These are phyloP conservation scores for Coffea canephora DNA, from an alignment of 257 asterid genomes.

Conservation along the genomic window DNA sequence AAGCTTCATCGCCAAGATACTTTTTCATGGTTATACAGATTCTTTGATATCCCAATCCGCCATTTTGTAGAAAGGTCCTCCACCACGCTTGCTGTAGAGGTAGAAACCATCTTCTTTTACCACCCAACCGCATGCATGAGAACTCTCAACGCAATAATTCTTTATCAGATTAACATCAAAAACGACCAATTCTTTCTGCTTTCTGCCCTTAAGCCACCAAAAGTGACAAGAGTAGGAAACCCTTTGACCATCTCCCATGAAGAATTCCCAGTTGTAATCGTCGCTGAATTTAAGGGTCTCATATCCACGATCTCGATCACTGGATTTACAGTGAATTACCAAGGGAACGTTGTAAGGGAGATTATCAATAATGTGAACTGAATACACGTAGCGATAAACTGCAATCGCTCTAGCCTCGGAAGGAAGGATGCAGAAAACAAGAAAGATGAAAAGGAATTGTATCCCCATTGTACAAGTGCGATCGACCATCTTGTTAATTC, in stretches of 20 bases:
- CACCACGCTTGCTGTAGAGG: not conserved
- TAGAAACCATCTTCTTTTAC: not conserved
- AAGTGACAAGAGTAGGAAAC: not conserved
- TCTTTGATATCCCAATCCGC: too few relatives aligned
- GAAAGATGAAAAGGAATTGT: too few relatives aligned
- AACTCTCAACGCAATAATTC: too few relatives aligned
- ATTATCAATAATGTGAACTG: not conserved
- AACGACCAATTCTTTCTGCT: too few relatives aligned
- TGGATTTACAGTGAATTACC: not conserved
- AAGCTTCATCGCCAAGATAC: too few relatives aligned
- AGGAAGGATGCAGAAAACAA: not conserved
- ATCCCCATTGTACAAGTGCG: too few relatives aligned
- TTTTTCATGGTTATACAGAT: too few relatives aligned
- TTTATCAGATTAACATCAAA: too few relatives aligned
- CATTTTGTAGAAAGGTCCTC: too few relatives aligned
- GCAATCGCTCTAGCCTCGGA: not conserved
- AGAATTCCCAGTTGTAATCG: not conserved
- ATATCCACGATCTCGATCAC: not conserved
- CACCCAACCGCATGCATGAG: not conserved
- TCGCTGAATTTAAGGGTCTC: not conserved
- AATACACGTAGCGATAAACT: too few relatives aligned
- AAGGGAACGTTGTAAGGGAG: not conserved
- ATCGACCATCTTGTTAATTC: too few relatives aligned
- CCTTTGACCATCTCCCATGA: not conserved
- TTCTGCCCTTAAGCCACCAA: not conserved